Percentiles rank a stretch among this genome's conserved stretches.
These are phyloP conservation scores for Aureobasidium lini DNA, from an alignment of 2,329 filamentous ascomycete species.

Conservation along the genomic window DNA sequence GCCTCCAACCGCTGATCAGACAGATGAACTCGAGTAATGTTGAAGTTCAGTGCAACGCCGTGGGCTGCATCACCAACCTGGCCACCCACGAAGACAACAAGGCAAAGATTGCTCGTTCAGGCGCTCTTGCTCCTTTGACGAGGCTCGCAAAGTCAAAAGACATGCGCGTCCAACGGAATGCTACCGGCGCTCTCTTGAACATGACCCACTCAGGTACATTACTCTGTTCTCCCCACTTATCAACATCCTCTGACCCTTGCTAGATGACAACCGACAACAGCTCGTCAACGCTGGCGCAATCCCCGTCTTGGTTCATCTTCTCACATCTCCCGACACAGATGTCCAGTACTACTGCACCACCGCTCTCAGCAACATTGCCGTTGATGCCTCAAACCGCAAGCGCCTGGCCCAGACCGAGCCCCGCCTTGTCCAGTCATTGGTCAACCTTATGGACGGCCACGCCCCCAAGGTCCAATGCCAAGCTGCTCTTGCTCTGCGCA, in stretches of 20 bases:
- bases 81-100: slow-evolving; percentile 99
- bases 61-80: slow-evolving; percentile 96
- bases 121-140: slow-evolving; percentile 83
- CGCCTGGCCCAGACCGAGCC: slow-evolving; percentile 86
- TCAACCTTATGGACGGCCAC: slow-evolving; percentile 94
- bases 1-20: slow-evolving; percentile 82
- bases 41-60: slow-evolving; percentile 97
- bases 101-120: slow-evolving; percentile 93
- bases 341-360: slow-evolving; percentile 99
- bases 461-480: slow-evolving; percentile 98
- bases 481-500: slow-evolving; percentile 85
- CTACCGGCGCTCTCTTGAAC: slow-evolving; percentile 89
- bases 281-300: slow-evolving; percentile 97
- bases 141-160: slow-evolving; percentile 93
- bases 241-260: not conserved
- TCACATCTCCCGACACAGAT: slow-evolving; percentile 88
- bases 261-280: slow-evolving; percentile 95
- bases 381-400: slow-evolving; percentile 83
- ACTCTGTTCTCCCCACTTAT: not conserved
- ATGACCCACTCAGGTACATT: slow-evolving; percentile 94
- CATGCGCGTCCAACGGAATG: slow-evolving; percentile 96
- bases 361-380: slow-evolving; percentile 95
- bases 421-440: slow-evolving; percentile 84
- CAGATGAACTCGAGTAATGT: slow-evolving; percentile 99
- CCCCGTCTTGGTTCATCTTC: slow-evolving; percentile 87